These are phyloP conservation scores for Pugionium dolabratum DNA, from an alignment of 345 rosid genomes.

Conservation along the genomic window DNA sequence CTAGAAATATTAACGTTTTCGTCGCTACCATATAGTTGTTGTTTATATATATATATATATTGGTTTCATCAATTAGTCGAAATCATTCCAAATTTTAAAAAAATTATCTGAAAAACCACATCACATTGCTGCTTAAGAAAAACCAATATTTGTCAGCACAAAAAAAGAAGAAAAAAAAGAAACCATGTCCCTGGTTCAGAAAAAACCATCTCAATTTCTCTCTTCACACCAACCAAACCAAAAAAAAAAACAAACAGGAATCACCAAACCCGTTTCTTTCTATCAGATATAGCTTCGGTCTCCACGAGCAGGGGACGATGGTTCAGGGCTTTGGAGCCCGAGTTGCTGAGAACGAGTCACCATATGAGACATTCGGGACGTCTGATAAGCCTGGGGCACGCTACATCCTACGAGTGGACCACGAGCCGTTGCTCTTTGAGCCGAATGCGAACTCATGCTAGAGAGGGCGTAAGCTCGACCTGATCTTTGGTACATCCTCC, in stretches of 20 bases:
- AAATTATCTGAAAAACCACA: too few relatives aligned
- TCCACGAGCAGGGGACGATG: slow-evolving; percentile 7
- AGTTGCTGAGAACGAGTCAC: slow-evolving; percentile 36
- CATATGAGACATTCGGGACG: slow-evolving; percentile 37
- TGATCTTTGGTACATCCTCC: slow-evolving; percentile 33
- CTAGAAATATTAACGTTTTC: too few relatives aligned
- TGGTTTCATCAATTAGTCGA: too few relatives aligned
- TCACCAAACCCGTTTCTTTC: not conserved
- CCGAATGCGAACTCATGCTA: slow-evolving; percentile 38
- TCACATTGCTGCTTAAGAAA: not conserved
- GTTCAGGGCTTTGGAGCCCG: not conserved
- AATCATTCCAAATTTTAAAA: too few relatives aligned
- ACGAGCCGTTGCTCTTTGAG: slow-evolving; percentile 43
- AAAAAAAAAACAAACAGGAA: slow-evolving; percentile 4
- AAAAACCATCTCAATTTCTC: slow-evolving; percentile 25
- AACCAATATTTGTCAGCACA: not conserved
- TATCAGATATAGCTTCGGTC: slow-evolving; percentile 17
- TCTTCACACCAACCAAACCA: not conserved
- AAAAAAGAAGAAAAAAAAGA: not conserved
- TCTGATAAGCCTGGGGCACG: slow-evolving; percentile 36
- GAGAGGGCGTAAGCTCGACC: slow-evolving; percentile 39
- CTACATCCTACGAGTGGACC: not conserved
- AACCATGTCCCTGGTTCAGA: slow-evolving; percentile 20
- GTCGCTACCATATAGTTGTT: too few relatives aligned
- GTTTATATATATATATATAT: too few relatives aligned